Conservation (phyloP, 192 early-diverging fungal species). For the Kappamyces sp. region DNA sequence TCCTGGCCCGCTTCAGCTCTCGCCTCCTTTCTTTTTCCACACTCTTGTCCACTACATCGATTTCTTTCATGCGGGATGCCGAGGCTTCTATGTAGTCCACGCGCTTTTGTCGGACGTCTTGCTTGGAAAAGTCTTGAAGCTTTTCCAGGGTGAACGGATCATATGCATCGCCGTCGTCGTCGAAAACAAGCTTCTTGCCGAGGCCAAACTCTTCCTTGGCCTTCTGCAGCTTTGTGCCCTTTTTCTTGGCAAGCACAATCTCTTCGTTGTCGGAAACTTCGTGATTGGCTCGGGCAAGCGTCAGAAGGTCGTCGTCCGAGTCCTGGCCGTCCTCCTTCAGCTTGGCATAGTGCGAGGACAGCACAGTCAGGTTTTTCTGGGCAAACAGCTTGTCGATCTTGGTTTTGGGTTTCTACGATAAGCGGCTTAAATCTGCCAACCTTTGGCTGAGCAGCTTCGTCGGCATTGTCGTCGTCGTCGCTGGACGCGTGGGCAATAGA, state of each 20-base stretch:
- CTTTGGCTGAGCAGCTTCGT: conserved; percentile 27
- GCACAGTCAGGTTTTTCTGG: conserved; percentile 81
- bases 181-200: conserved; percentile 76
- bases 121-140: conserved; percentile 73
- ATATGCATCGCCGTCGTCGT: conserved; percentile 84
- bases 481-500: conserved; percentile 20
- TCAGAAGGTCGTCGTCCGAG: conserved; percentile 77
- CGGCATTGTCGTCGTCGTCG: conserved; percentile 22
- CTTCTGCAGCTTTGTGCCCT: conserved; percentile 46
- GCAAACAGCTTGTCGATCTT: conserved; percentile 90
- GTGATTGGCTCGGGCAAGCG: conserved; percentile 77
- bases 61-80: conserved; percentile 60
- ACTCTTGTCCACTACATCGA: conserved; percentile 74
- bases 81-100: conserved; percentile 67
- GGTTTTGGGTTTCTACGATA: conserved; percentile 54
- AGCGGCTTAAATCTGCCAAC: conserved; percentile 32
- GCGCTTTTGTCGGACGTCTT: conserved; percentile 57
- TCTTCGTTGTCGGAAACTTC: conserved; percentile 50
- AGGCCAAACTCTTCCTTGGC: conserved; percentile 64
- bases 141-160: conserved; percentile 70
- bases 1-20: conserved; percentile 50
- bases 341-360: conserved; percentile 87
- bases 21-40: conserved; percentile 63
- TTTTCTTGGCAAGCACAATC: conserved; percentile 25
- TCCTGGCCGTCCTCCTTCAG: conserved; percentile 58